These are phyloP conservation scores for Craterostigma plantagineum DNA, from an alignment of 257 asterid genomes.

Conservation along the genomic window DNA sequence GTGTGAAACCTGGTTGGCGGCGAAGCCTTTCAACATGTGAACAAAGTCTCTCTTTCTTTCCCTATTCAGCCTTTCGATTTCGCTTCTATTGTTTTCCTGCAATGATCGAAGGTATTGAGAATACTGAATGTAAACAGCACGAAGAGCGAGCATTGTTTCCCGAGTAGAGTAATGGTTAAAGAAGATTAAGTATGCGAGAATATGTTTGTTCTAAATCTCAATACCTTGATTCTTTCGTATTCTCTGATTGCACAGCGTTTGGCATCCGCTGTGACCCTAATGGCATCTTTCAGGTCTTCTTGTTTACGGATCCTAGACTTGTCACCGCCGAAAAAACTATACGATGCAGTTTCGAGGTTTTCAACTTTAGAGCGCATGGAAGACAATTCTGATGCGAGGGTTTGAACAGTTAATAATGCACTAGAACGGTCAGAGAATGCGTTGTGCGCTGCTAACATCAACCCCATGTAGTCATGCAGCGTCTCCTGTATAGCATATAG, in stretches of 20 bases:
- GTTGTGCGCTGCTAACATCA: conserved; percentile 62
- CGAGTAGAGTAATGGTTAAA: too few relatives aligned
- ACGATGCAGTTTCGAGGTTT: conserved; percentile 64
- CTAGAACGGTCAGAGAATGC: conserved; percentile 92
- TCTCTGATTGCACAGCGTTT: conserved; percentile 66
- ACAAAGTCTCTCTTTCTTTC: conserved; percentile 63
- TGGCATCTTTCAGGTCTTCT: conserved; percentile 63
- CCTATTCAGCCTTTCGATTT: conserved; percentile 61
- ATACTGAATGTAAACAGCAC: conserved; percentile 3
- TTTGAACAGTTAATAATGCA: conserved; percentile 86
- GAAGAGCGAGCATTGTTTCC: too few relatives aligned
- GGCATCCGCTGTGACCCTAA: conserved; percentile 78
- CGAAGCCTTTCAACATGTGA: conserved; percentile 83
- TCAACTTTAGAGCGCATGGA: conserved; percentile 68
- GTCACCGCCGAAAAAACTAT: conserved; percentile 73
- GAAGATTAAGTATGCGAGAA: background rate
- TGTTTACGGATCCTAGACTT: conserved; percentile 49
- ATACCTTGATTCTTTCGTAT: conserved; percentile 88
- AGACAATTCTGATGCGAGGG: conserved; percentile 75
- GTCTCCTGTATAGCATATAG: conserved; percentile 51
- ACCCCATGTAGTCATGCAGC: conserved; percentile 74
- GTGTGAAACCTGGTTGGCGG: conserved; percentile 56
- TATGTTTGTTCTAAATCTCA: conserved; percentile 8
- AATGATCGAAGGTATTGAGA: conserved; percentile 14
- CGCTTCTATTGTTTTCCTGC: conserved; percentile 83